Evolutionary conservation across 2,329 filamentous ascomycete species (phyloP).

Genomic region (Tolypocladium ovalisporum): DNA sequence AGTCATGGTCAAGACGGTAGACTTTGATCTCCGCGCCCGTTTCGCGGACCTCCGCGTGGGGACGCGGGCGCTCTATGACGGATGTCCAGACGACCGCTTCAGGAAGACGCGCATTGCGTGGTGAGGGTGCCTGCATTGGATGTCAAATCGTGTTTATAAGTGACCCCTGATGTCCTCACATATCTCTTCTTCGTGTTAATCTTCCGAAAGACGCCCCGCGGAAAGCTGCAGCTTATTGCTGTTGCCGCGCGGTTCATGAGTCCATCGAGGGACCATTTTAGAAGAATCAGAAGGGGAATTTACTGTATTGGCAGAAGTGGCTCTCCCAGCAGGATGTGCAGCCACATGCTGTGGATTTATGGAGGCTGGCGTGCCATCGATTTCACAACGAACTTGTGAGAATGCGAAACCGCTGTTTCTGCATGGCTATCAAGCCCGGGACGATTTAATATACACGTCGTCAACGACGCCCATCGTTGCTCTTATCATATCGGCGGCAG

Average conservation of each 20-base stretch:
- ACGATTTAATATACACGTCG: not conserved
- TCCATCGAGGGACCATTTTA: too few relatives aligned
- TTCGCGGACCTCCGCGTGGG: conserved; percentile 40
- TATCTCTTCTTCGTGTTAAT: too few relatives aligned
- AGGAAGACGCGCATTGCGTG: conserved; percentile 35
- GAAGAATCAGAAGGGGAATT: too few relatives aligned
- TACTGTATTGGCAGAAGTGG: too few relatives aligned
- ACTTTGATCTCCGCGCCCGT: conserved; percentile 44
- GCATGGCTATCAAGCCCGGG: not conserved
- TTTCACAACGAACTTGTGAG: not conserved
- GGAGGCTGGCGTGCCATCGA: not conserved
- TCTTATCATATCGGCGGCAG: conserved; percentile 64
- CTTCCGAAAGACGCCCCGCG: too few relatives aligned
- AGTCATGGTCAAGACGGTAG: conserved; percentile 43
- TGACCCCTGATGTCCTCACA: too few relatives aligned
- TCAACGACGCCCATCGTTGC: not conserved
- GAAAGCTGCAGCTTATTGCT: too few relatives aligned
- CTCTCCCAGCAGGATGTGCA: too few relatives aligned
- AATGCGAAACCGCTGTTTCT: not conserved
- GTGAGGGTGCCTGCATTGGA: conserved; percentile 19
- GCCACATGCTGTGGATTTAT: too few relatives aligned
- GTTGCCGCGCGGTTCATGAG: too few relatives aligned
- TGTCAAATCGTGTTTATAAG: not conserved
- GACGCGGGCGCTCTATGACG: conserved; percentile 38
- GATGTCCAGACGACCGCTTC: conserved; percentile 34